Base-by-base conservation (phyloP, 495 filamentous ascomycete genomes). In the Evernia prunastri region DNA sequence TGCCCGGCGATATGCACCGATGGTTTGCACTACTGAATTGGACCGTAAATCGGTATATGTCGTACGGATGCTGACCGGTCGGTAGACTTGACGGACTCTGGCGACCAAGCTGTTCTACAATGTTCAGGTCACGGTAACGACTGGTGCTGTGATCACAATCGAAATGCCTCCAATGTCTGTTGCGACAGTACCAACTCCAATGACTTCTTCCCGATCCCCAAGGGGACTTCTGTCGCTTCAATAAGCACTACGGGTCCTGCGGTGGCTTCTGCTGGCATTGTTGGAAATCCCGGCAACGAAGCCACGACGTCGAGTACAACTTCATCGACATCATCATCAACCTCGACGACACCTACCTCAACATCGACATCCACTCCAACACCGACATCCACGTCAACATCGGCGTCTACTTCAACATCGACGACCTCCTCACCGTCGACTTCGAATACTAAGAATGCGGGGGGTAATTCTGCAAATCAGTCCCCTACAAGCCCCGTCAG, bases 1-100 rank as follows among this genome's bases (percentile, higher is more conserved):
- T 70, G 68, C 56, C 68, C 68, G 18, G 42, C 59, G 15, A 63
- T 65, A 45, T 70, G 68, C 60, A 70, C 68, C 23, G 39, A 67
- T 29, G 57, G 66, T 64, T 33, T 18, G 25, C 17, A 20, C 29
- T n/a, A 9, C 13, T 20, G 18, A 20, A 9, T 0, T 18, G 6
- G 23, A 35, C 11, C 1, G 18, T 27, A 17, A 8, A 4, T 13
- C 35, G 9, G 2, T 35, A 20, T 10, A 6, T 40, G 3, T 39
- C n/a, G n/a, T n/a, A n/a, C n/a, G n/a, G n/a, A 25, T 33, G 33
- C 39, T 66, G 33, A 61, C 31, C 27, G 3, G 20, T 20, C 9
- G 7, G 9, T 37, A 66, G 63, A 29, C 1, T 20, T 29, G 2
- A 61, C 42, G 27, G 63, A 58, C 12, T 1, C 47, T 33, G 63